Evolutionary conservation across 129 eudicot genomes (phyloP), one percentile per base, ranked within the genome.

Genomic region (Escallonia rubra): DNA sequence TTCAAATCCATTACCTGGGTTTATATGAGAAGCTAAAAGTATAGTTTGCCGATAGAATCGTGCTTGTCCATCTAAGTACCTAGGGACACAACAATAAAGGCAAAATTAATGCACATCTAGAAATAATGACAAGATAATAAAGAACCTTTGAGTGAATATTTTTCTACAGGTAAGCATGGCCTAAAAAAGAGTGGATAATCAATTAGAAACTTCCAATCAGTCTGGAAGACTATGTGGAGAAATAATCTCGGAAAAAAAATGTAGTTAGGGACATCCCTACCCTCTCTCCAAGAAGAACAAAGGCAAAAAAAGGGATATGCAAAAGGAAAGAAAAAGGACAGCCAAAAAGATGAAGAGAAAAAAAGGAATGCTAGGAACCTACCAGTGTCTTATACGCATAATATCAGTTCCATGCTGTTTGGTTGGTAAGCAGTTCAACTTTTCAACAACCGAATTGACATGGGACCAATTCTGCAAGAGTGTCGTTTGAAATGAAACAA

Each of bases 361-460:
- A 52, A 6, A 46, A 9, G 50, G 10, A 46, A 65, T 46, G 3
- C 58, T 13, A 49, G 38, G 42, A 54, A 8, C 65, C 70, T 86
- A 93, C 99, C 96, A 93, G 40, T 76, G 95, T 73, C 99, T 85
- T 55, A 93, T 79, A 67, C 99, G 93, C 95, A 89, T 86, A 63
- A 93, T 93, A 77, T 93, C 90, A 57, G 86, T 86, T 69, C 90
- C 92, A 76, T 86, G 95, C 51, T 82, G 87, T 80, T 87, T 86
- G 41, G 90, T 78, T 0, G 99, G 99, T 62, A 80, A 50, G 73
- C 61, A 84, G 73, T 94, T 89, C 75, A 94, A 73, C 51, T 85
- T 81, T 76, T 89, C 86, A 65, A 87, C 76, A 71, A 89, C 90
- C 60, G 95, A 77, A 67, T 71, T 85, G 69, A 94, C 92, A 73